A percentile compares a stretch with the other conserved stretches of the same genome.
Conservation (phyloP, 495 filamentous ascomycete species). For the Penicillium flavigenum region DNA sequence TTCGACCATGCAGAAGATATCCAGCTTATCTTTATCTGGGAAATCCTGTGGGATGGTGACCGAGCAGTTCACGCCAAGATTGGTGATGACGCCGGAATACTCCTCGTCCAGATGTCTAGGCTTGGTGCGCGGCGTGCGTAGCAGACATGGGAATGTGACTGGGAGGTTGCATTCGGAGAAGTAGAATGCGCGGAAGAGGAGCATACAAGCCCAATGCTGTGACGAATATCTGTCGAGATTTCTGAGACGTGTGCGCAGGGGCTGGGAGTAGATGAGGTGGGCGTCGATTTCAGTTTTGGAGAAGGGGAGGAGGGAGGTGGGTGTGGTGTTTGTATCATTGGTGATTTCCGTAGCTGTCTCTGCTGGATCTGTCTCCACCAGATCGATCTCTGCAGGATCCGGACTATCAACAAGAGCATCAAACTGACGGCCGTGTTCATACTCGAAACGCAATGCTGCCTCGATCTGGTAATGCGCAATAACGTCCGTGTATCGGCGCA, state of each 20-base stretch:
- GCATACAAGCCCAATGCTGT: slow-evolving; percentile 64
- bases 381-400: background rate
- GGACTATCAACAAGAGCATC: slow-evolving; percentile 33
- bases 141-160: slow-evolving; percentile 55
- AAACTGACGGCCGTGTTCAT: slow-evolving; percentile 51
- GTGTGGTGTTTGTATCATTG: background rate
- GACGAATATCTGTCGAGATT: slow-evolving; percentile 37
- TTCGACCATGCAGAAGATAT: slow-evolving; percentile 53
- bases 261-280: slow-evolving; percentile 35
- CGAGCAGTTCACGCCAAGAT: slow-evolving; percentile 36
- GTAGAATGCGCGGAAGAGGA: slow-evolving; percentile 72
- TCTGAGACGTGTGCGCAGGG: slow-evolving; percentile 35
- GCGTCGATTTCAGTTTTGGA: slow-evolving; percentile 53
- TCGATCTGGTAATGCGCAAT: slow-evolving; percentile 92
- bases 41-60: slow-evolving; percentile 30
- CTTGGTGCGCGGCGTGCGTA: slow-evolving; percentile 36
- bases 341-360: background rate
- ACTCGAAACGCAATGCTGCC: slow-evolving; percentile 71
- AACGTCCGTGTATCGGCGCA: slow-evolving; percentile 80
- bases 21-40: slow-evolving; percentile 32
- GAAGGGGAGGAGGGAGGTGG: slow-evolving; percentile 60
- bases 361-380: background rate
- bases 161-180: slow-evolving; percentile 68
- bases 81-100: slow-evolving; percentile 32
- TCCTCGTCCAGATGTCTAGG: slow-evolving; percentile 34